Evolutionary conservation across 305 asterid genomes (phyloP).

Genomic region (Fraxinus xanthoxyloides): DNA sequence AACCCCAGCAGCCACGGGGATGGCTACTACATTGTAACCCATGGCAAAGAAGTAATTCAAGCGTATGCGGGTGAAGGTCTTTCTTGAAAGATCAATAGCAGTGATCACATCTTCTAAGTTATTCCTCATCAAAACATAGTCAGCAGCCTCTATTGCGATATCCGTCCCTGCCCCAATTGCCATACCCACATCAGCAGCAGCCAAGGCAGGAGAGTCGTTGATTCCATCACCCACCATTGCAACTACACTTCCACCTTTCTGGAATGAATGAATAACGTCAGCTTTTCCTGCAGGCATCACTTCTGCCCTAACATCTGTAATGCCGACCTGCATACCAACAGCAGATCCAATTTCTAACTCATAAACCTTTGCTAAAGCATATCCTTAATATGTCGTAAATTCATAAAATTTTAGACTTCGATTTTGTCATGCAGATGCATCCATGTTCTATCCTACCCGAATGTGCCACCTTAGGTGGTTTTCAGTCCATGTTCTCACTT

Average conservation of each 20-base stretch:
- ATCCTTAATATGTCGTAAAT: not conserved
- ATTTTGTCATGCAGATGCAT: not conserved
- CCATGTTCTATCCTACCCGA: not conserved
- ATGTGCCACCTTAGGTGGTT: not conserved
- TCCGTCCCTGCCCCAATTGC: conserved; percentile 99
- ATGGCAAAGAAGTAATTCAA: conserved; percentile 80
- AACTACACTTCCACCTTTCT: conserved; percentile 71
- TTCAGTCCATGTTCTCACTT: not conserved
- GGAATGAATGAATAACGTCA: conserved; percentile 76
- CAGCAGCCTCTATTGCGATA: conserved; percentile 99
- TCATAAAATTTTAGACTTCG: not conserved
- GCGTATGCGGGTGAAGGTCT: conserved; percentile 78
- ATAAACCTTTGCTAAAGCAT: not conserved
- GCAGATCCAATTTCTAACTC: not conserved
- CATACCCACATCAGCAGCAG: conserved; percentile 98
- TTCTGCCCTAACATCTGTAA: conserved; percentile 89
- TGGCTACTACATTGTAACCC: conserved; percentile 79
- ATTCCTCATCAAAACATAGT: conserved; percentile 90
- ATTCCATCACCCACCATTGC: conserved; percentile 99
- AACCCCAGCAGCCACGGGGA: conserved; percentile 88
- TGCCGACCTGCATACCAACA: conserved; percentile 69
- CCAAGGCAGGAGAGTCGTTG: conserved; percentile 95
- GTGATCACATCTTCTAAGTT: conserved; percentile 93
- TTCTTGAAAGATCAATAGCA: conserved; percentile 90
- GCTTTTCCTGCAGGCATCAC: conserved; percentile 99